These are phyloP conservation scores for Galerina marginata DNA, from an alignment of 768 basidiomycete species.

Conservation along the genomic window DNA sequence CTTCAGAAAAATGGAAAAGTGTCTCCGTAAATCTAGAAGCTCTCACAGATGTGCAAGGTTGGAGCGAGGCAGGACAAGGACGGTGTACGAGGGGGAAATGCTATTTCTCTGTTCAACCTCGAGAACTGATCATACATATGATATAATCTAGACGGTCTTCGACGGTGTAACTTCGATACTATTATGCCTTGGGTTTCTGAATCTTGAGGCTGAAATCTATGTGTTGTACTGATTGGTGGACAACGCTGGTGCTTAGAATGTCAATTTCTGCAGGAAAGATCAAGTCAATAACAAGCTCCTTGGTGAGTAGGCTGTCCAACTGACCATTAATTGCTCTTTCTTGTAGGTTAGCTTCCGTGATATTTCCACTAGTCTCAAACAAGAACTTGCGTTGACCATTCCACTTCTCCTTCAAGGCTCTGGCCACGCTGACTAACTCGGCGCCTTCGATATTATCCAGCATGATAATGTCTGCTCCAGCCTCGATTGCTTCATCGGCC, in stretches of 20 bases:
- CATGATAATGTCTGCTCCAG: conserved; percentile 95
- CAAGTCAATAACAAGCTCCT: not conserved
- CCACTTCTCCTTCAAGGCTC: conserved; percentile 80
- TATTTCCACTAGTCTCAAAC: conserved; percentile 94
- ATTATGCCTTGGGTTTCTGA: conserved; percentile 57
- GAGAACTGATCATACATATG: conserved; percentile 23
- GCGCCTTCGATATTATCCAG: conserved; percentile 90
- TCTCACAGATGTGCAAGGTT: conserved; percentile 68
- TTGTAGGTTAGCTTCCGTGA: conserved; percentile 86
- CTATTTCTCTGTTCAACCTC: conserved; percentile 70
- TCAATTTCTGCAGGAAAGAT: conserved; percentile 75
- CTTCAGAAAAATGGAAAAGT: conserved; percentile 78
- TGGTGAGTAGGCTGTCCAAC: conserved; percentile 21
- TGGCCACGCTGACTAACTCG: conserved; percentile 70
- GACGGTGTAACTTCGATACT: conserved; percentile 8
- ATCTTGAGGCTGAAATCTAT: conserved; percentile 98
- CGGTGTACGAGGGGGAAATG: conserved; percentile 75
- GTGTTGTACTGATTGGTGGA: conserved; percentile 92
- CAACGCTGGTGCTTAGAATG: conserved; percentile 88
- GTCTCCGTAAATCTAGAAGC: conserved; percentile 87
- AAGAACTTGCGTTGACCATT: conserved; percentile 80
- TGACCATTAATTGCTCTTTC: conserved; percentile 83
- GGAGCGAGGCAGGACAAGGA: conserved; percentile 63
- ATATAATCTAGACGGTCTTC: conserved; percentile 1
- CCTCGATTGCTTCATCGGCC: conserved; percentile 96